Evolutionary conservation across 1,139 yeast genomes (phyloP).

Genomic region (Zygosaccharomyces pseudobailii): DNA sequence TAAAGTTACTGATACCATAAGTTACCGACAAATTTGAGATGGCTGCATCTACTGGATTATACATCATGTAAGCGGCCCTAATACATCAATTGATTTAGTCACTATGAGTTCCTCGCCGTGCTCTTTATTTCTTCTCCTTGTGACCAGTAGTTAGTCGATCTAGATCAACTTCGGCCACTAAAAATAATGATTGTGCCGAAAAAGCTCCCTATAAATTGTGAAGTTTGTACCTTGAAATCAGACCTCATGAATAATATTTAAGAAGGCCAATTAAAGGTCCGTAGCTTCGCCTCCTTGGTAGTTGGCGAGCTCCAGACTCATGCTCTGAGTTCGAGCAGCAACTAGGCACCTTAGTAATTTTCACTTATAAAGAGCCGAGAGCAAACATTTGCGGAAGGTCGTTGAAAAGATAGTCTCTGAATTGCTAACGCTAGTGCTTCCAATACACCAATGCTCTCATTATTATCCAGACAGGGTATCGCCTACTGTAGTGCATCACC

Average conservation of each 20-base stretch:
- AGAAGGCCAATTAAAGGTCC: background rate
- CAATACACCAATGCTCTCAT: background rate
- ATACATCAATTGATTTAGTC: background rate
- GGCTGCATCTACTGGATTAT: constrained; percentile 29
- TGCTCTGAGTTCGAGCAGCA: background rate
- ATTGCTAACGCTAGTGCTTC: background rate
- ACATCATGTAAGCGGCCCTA: constrained; percentile 18
- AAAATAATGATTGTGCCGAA: background rate
- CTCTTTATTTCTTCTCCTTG: background rate
- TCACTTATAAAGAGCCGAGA: constrained; percentile 1
- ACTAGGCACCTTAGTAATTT: background rate
- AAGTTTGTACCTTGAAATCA: background rate
- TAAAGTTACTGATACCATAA: constrained; percentile 68
- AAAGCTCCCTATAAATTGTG: background rate
- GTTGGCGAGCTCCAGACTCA: background rate
- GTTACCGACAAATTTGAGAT: constrained; percentile 42
- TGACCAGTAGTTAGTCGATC: background rate
- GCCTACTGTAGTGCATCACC: background rate
- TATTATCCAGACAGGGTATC: background rate
- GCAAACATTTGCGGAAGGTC: background rate
- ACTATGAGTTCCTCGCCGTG: background rate
- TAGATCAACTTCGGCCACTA: background rate
- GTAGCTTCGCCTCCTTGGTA: background rate
- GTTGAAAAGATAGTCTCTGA: background rate
- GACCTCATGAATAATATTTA: background rate